Base-by-base conservation (phyloP, 2,329 filamentous ascomycete species). In the Tolypocladium tropicale region DNA sequence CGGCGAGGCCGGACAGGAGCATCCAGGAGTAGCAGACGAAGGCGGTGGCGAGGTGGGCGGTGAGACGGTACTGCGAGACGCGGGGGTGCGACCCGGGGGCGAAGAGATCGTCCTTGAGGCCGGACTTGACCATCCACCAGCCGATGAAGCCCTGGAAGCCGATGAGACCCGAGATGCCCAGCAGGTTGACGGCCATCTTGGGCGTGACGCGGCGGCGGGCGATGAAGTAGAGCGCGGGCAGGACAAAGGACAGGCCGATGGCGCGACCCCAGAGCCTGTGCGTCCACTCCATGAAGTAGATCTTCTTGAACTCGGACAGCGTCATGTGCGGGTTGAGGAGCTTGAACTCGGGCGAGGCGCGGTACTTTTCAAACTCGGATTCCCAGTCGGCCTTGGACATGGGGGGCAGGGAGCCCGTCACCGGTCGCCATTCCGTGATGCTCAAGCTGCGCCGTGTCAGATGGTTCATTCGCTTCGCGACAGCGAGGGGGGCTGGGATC, bases 41-140 rank as follows among this genome's bases (percentile, higher is more conserved):
- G 21, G 94, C 94, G 50, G 93, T 87, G 36, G 87, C 90, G 12
- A 99, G 79, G 71, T 99, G 94, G 10, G 92, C 83, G 4, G 93
- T 88, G 56, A 99, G 80, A 53, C 94, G 85, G 75, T 99, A 99
- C 74, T 99, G 94, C 59, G 87, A 93, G 53, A 99, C 94, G 57
- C 94, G 85, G 0, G 94, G 94, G 70, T 96, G 90, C 56, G 86
- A 88, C 14, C 92, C 94, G 2, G 90, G 88, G 23, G 89, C 89
- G 68, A 99, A 96, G 32, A 99, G 81, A 70, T 99, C 94, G 68
- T 97, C 94, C 70, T 93, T 95, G 60, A 99, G 78, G 2, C 94
- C 94, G 12, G 89, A 95, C 73, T 95, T 95, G 64, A 99, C 94
- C 94, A 99, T 99, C 91, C 94, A 99, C 94, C 94, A 99, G 55